These are phyloP conservation scores for Sonneratia alba DNA, from an alignment of 345 rosid species.

Conservation along the genomic window DNA sequence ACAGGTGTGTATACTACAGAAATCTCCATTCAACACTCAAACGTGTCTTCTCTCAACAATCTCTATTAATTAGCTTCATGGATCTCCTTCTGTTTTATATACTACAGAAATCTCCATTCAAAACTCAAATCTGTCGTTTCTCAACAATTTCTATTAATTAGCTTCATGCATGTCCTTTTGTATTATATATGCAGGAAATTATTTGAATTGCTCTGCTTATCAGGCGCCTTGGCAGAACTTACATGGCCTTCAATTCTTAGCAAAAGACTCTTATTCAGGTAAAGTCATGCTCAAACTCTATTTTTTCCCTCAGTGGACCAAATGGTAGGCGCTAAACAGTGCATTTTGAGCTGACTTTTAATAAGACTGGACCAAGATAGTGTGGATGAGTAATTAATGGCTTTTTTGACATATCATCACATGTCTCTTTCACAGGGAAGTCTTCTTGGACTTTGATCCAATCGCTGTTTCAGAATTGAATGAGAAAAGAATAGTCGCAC, in stretches of 20 bases:
- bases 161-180: not conserved
- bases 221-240: conserved; percentile 83
- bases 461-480: conserved; percentile 46
- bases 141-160: not conserved
- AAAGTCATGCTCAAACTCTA: conserved; percentile 1
- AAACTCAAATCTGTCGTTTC: not conserved
- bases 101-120: not conserved
- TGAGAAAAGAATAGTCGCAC: conserved; percentile 47
- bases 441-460: conserved; percentile 67
- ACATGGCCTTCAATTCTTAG: conserved; percentile 73
- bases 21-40: not conserved
- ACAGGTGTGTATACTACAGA: conserved; percentile 42
- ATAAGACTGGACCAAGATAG: not conserved
- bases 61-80: not conserved
- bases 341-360: not conserved
- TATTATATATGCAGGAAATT: conserved; percentile 42
- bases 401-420: conserved; percentile 1
- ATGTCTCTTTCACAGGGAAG: conserved; percentile 43
- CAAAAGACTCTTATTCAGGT: conserved; percentile 69
- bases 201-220: conserved; percentile 70
- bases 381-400: not conserved
- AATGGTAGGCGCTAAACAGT: not conserved
- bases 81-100: not conserved
- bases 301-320: not conserved
- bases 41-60: too few relatives aligned